A percentile compares a stretch with the other conserved stretches of the same genome.
These are phyloP conservation scores for Vachellia pachyceras DNA, from an alignment of 306 rosid genomes.

Conservation along the genomic window DNA sequence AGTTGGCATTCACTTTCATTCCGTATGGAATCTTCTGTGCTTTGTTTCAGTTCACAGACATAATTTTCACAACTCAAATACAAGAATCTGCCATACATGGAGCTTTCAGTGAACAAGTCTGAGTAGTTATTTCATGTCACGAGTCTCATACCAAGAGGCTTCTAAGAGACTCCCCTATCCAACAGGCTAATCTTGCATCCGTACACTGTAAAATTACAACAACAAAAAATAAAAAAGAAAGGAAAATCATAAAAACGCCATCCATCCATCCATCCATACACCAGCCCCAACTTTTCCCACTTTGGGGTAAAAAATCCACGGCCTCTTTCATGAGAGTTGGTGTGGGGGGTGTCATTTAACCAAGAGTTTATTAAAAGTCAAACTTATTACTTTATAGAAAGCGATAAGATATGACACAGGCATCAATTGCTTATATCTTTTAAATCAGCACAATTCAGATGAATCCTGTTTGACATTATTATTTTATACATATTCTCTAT, in stretches of 20 bases:
- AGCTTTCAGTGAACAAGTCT: constrained; percentile 3
- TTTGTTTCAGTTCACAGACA: constrained; percentile 31
- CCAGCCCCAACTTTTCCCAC: too few species aligned
- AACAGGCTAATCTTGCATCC: too few species aligned
- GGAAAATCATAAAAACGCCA: too few species aligned
- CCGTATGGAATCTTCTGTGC: constrained; percentile 33
- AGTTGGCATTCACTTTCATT: constrained; percentile 39
- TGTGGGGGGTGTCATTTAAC: too few species aligned
- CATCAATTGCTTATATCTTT: not conserved
- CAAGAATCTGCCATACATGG: constrained; percentile 29
- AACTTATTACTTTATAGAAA: not conserved
- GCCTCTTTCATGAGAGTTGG: too few species aligned
- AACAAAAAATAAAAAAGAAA: too few species aligned
- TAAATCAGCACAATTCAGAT: not conserved
- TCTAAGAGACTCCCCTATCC: too few species aligned
- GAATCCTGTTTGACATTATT: not conserved
- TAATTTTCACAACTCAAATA: constrained; percentile 39
- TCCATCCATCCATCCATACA: too few species aligned
- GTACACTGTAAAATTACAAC: too few species aligned
- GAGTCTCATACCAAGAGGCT: too few species aligned
- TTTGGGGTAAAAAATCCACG: too few species aligned
- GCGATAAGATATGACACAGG: not conserved
- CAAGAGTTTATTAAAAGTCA: too few species aligned
- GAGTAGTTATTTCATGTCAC: not conserved
- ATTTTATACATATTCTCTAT: not conserved